Evolutionary conservation across 768 basidiomycete species (phyloP).

Genomic region (Kondoa subrosea): DNA sequence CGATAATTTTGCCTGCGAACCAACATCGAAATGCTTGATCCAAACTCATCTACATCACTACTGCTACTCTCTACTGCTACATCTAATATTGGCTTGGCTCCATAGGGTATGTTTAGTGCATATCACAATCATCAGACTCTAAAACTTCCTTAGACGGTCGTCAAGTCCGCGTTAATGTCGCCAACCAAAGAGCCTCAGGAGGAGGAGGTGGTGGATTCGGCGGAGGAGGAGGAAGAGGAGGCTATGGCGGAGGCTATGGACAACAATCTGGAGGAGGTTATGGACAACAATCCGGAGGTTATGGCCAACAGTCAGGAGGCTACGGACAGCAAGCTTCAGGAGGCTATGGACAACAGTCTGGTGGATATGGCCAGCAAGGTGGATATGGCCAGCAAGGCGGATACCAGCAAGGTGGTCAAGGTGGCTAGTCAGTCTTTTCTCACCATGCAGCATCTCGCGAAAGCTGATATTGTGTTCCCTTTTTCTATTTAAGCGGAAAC

Average conservation of each 20-base stretch:
- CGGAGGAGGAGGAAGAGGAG: neutral
- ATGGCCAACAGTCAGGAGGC: neutral
- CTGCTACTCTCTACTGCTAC: neutral
- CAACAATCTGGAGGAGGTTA: neutral
- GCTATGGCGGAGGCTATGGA: neutral
- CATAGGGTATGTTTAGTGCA: neutral
- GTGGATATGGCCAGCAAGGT: neutral
- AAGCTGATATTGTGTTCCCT: too few species aligned
- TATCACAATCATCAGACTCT: neutral
- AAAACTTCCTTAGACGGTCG: neutral
- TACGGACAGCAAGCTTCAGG: neutral
- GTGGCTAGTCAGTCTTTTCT: neutral
- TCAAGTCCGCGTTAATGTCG: neutral
- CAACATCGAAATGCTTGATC: neutral
- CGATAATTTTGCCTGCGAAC: neutral
- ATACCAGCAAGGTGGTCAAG: neutral
- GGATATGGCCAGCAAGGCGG: neutral
- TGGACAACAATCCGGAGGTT: neutral
- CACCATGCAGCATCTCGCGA: too few species aligned
- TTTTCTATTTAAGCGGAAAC: too few species aligned
- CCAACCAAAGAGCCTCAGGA: neutral
- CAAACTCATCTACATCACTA: neutral
- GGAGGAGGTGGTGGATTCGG: neutral
- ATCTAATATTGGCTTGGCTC: neutral
- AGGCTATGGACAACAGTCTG: neutral